Base-by-base conservation (phyloP, 1,139 yeast genomes). In the Torulaspora pretoriensis region DNA sequence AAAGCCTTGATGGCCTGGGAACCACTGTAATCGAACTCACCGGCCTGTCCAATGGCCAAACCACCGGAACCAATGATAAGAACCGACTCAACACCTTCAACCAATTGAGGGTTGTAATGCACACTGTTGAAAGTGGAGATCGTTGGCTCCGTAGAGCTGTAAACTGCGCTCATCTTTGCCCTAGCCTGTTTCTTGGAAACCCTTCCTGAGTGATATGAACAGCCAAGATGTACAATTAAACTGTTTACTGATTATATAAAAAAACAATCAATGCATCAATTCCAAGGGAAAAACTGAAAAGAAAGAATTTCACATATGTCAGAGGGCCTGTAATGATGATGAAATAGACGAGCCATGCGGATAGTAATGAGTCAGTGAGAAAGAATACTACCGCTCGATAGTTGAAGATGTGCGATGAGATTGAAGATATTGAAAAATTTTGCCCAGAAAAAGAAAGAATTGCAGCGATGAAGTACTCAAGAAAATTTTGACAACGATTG, bases 1-100 rank as follows among this genome's bases (percentile, higher is more conserved):
- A 92, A 73, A 8, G 98, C 98, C 69, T 90, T 90, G 65, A 90
- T 90, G 42, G 97, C 97, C 70, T 90, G 97, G 16, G 97, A 89
- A 48, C 97, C 97, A 32, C 96, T 87, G 70, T 92, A 92, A 68
- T 92, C 99, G 59, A 92, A 92, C 69, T 92, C 99, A 60, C 99
- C 99, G 38, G 99, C 99, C 70, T 92, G 99, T 47, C 99, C 99
- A 64, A 92, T 92, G 43, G 96, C 86, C 50, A 92, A 75, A 38
- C 98, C 99, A 63, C 99, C 99, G 3, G 97, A 90, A 17, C 98
- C 98, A 63, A 92, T 85, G 47, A 92, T 89, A 52, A 92, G 77
- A 16, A 92, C 97, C 59, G 88, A 87, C 50, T 82, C 75, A 40
- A 89, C 96, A 44, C 55, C 59, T 54, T 90, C 95, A 38, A 89